A percentile compares a stretch with the other conserved stretches of the same genome.
phyloP scores from a whole-genome alignment of 768 basidiomycete species.

The Podaxis pistillaris region DNA sequence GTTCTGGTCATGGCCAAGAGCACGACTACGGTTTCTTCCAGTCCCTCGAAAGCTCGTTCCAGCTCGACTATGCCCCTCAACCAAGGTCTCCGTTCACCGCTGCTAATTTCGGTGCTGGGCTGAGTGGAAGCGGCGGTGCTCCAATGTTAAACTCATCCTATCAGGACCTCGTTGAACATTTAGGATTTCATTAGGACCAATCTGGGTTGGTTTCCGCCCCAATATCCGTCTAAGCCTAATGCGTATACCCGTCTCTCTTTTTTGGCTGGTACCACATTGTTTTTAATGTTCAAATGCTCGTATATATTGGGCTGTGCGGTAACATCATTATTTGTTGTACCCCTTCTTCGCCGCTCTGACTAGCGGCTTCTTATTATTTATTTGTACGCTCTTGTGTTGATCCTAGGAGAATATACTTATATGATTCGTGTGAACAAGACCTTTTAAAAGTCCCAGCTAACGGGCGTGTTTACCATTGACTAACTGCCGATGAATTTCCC shows the following conservation, averaged over 20 bases:
- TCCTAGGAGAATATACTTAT: neutral
- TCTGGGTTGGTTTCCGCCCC: neutral
- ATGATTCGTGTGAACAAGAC: neutral
- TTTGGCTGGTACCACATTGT: neutral
- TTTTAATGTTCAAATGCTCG: neutral
- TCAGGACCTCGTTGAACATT: constrained; percentile 67
- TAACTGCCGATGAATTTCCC: neutral
- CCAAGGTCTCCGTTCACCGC: constrained; percentile 12
- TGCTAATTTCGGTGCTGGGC: constrained; percentile 2
- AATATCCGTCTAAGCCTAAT: neutral
- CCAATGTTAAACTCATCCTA: constrained; percentile 57
- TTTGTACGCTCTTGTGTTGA: neutral
- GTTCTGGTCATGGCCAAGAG: neutral
- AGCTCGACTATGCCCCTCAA: constrained; percentile 9
- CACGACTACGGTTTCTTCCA: constrained; percentile 8
- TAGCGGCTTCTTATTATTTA: neutral
- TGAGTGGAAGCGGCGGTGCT: constrained; percentile 17
- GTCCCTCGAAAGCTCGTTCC: constrained; percentile 9
- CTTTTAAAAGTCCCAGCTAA: neutral
- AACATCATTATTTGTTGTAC: neutral
- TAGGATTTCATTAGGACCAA: constrained; percentile 42
- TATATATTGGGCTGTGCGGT: neutral
- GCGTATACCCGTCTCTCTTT: neutral
- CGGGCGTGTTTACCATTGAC: neutral
- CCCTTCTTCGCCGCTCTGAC: neutral